Evolutionary conservation across 176 grass and related monocot genomes (phyloP), one percentile per base, ranked within the genome.

Genomic region (Saccharum officinarum): DNA sequence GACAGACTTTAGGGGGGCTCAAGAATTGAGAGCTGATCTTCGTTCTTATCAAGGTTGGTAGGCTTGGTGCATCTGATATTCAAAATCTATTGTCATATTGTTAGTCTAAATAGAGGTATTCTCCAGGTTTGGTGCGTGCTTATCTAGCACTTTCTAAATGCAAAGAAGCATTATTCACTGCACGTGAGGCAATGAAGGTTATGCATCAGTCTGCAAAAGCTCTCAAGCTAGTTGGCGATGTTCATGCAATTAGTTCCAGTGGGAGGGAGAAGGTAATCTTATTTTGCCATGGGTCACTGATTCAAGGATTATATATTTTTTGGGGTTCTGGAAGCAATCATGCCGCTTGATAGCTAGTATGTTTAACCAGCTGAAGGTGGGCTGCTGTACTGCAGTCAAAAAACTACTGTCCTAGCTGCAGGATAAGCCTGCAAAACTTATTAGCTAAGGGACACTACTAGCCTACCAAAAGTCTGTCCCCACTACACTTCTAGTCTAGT

Each of bases 191-290:
- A 81, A 98, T 98, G 96, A 98, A 94, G 78, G 87, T 93, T 80
- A 95, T 95, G 93, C 92, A 95, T 80, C 96, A 98, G 91, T 98
- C 96, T 65, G 96, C 93, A 63, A 98, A 95, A 92, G 93, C 96
- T 84, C 91, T 98, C 4, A 98, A 98, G 87, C 85, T 98, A 85
- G 96, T 98, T 87, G 96, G 96, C 61, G 96, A 98, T 87, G 96
- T 98, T 68, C 91, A 98, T 89, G 89, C 91, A 78, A 91, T 88
- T 82, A 98, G 83, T 89, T 90, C 93, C 81, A 87, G 69, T 89
- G 96, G 96, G 26, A 98, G 93, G 93, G 93, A 98, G 75, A 98
- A 98, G 96, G 96, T 95, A 76, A 75, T 75, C 79, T 73, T 80
- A 33, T 8, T 61, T 81, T 40, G 23, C 36, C 25, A 12, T 12